Percentiles rank a stretch among this genome's conserved stretches.
Evolutionary conservation across 2,329 filamentous ascomycete genomes (phyloP).

Genomic region (Fusarium pseudonygamai): DNA sequence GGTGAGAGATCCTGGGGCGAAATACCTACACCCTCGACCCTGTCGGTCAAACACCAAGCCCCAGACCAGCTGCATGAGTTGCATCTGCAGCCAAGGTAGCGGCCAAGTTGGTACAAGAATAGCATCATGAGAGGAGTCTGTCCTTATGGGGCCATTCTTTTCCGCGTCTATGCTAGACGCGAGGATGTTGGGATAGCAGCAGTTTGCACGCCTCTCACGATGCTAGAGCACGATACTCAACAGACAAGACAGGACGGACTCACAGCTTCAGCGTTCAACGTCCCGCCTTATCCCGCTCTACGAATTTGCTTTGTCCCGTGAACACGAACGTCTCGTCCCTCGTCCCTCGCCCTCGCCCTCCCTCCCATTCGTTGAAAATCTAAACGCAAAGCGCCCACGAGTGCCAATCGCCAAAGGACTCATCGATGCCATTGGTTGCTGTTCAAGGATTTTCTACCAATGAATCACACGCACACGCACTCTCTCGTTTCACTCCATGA

Average conservation of each 20-base stretch:
- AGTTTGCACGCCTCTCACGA: constrained; percentile 3
- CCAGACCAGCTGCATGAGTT: constrained; percentile 35
- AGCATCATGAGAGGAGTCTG: constrained; percentile 25
- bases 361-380: constrained; percentile 36
- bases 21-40: constrained; percentile 1
- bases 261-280: neutral
- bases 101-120: constrained; percentile 31
- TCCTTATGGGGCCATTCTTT: neutral
- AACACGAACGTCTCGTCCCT: neutral
- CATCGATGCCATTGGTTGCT: constrained; percentile 32
- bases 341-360: neutral
- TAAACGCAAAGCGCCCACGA: constrained; percentile 36
- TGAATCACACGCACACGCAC: constrained; percentile 18
- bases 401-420: constrained; percentile 22
- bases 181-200: neutral
- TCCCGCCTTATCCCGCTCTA: constrained; percentile 15
- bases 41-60: constrained; percentile 21
- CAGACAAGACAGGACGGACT: neutral
- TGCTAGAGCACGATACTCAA: neutral
- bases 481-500: constrained; percentile 38
- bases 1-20: constrained; percentile 25
- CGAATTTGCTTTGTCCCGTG: constrained; percentile 26
- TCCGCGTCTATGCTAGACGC: constrained; percentile 35
- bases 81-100: constrained; percentile 18
- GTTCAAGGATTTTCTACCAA: constrained; percentile 38